Conservation (phyloP, 805 yeast species). For the Metschnikowia reukaufii region DNA sequence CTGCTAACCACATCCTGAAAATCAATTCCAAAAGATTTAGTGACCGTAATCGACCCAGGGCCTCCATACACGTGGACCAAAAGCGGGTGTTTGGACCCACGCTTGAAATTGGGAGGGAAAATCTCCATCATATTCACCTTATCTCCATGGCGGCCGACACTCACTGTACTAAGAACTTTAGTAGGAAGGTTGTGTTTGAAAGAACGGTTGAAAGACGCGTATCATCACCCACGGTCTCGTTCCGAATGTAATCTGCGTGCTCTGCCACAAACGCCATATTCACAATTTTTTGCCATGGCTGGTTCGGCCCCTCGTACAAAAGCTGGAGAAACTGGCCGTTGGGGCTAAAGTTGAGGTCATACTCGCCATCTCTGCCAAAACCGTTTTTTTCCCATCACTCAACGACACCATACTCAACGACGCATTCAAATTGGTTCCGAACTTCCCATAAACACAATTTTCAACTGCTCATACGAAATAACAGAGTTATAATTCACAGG, state of each 20-base stretch:
- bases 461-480: slow-evolving; percentile 20
- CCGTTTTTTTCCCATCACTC: background rate
- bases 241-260: slow-evolving; percentile 10
- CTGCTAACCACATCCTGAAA: slow-evolving; percentile 63
- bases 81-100: slow-evolving; percentile 52
- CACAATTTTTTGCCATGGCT: slow-evolving; percentile 28
- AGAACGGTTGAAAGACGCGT: slow-evolving; percentile 20
- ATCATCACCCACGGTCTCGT: slow-evolving; percentile 21
- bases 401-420: slow-evolving; percentile 11
- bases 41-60: slow-evolving; percentile 69
- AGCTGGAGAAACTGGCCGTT: slow-evolving; percentile 26
- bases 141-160: slow-evolving; percentile 33
- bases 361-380: slow-evolving; percentile 17
- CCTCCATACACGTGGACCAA: slow-evolving; percentile 76
- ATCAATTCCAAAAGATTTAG: slow-evolving; percentile 46
- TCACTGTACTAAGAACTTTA: slow-evolving; percentile 37
- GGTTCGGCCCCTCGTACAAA: slow-evolving; percentile 23
- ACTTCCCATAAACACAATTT: slow-evolving; percentile 18
- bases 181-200: slow-evolving; percentile 48
- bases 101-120: slow-evolving; percentile 56
- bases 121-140: slow-evolving; percentile 56
- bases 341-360: slow-evolving; percentile 20
- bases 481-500: slow-evolving; percentile 16
- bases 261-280: slow-evolving; percentile 21
- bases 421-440: slow-evolving; percentile 18